Percentiles rank a stretch among this genome's conserved stretches.
These are phyloP conservation scores for Sclerotinia spermophila DNA, from an alignment of 2,329 filamentous ascomycete genomes.

Conservation along the genomic window DNA sequence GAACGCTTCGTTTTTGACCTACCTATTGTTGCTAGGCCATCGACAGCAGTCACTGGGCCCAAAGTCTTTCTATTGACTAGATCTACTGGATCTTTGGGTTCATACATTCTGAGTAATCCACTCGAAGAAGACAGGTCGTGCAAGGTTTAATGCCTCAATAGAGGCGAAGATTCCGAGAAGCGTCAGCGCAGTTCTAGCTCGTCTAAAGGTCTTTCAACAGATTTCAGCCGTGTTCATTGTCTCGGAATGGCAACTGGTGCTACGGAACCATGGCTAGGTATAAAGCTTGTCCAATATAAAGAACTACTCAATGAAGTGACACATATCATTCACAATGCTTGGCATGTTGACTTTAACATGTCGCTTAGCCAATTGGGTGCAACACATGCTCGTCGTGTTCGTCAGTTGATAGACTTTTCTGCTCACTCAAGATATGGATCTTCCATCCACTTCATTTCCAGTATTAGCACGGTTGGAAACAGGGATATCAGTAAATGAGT, in stretches of 20 bases:
- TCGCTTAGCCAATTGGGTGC: constrained; percentile 35
- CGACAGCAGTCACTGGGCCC: not conserved
- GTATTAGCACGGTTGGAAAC: constrained; percentile 23
- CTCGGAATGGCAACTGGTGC: constrained; percentile 45
- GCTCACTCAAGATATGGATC: constrained; percentile 5
- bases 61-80: constrained; percentile 42
- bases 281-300: constrained; percentile 33
- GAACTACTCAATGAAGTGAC: not conserved
- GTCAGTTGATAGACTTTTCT: constrained; percentile 11
- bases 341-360: constrained; percentile 41
- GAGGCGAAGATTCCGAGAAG: constrained; percentile 31
- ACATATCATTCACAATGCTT: constrained; percentile 28
- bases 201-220: not conserved
- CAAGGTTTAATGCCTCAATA: constrained; percentile 48
- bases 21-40: not conserved
- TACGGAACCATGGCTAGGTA: constrained; percentile 44
- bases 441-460: constrained; percentile 31
- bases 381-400: not conserved
- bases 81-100: constrained; percentile 48
- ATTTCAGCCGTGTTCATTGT: constrained; percentile 43
- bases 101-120: constrained; percentile 44
- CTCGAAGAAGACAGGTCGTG: constrained; percentile 35
- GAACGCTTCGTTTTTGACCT: constrained; percentile 1
- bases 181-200: not conserved
- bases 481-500: not conserved